These are phyloP conservation scores for Nakaseomyces sp. DNA, from an alignment of 1,139 yeast genomes.

Conservation along the genomic window DNA sequence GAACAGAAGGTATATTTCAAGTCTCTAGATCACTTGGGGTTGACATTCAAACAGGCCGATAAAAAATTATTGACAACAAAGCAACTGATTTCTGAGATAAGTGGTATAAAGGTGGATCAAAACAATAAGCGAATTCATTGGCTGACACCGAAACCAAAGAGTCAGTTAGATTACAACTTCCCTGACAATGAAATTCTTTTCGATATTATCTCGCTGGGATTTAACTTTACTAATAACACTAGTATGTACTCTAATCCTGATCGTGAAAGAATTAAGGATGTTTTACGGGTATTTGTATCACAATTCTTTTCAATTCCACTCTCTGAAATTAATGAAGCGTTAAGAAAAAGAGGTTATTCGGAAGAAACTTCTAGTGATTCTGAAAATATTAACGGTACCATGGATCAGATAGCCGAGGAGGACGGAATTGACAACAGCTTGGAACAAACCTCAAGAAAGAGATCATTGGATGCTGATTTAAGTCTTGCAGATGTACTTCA, in stretches of 20 bases:
- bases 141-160: conserved; percentile 74
- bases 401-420: conserved; percentile 7
- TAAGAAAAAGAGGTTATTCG: conserved; percentile 23
- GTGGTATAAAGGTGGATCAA: conserved; percentile 88
- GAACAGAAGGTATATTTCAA: conserved; percentile 92
- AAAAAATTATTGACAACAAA: conserved; percentile 85
- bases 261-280: conserved; percentile 65
- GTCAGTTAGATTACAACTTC: conserved; percentile 64
- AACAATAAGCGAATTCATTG: conserved; percentile 69
- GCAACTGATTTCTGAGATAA: conserved; percentile 82
- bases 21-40: conserved; percentile 88
- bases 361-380: conserved; percentile 17
- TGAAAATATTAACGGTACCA: conserved; percentile 16
- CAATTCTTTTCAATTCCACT: conserved; percentile 25
- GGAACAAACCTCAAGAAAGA: conserved; percentile 31
- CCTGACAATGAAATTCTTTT: conserved; percentile 58
- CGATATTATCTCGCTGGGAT: conserved; percentile 65
- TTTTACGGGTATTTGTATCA: conserved; percentile 53
- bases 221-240: conserved; percentile 59
- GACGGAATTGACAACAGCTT: conserved; percentile 6
- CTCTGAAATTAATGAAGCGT: conserved; percentile 31
- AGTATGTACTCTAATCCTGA: conserved; percentile 75
- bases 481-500: conserved; percentile 64
- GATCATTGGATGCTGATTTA: conserved; percentile 54
- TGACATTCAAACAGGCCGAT: conserved; percentile 93